Evolutionary conservation across 116 monocot species (phyloP).

Genomic region (Phalaenopsis hybrid): DNA sequence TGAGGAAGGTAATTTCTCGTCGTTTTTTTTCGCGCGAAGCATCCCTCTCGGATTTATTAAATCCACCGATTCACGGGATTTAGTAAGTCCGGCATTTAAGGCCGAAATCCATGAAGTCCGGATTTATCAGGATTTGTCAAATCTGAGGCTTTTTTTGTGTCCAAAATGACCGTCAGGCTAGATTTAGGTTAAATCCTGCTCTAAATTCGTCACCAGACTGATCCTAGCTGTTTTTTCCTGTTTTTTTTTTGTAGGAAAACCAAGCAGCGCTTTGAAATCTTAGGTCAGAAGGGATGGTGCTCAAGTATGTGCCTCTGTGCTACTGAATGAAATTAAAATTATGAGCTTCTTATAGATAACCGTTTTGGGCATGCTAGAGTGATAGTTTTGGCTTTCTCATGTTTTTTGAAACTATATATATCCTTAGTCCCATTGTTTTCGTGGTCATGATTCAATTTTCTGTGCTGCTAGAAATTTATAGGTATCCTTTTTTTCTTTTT

Average conservation of each 20-base stretch:
- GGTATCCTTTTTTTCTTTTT: not conserved
- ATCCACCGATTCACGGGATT: too few species aligned
- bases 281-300: constrained; percentile 24
- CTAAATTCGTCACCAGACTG: too few species aligned
- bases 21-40: too few species aligned
- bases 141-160: too few species aligned
- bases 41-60: too few species aligned
- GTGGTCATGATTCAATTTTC: not conserved
- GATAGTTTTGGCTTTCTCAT: not conserved
- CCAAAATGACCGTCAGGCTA: too few species aligned
- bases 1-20: too few species aligned
- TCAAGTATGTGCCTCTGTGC: constrained; percentile 29
- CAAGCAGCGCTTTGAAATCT: not conserved
- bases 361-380: not conserved
- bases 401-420: not conserved
- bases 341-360: not conserved
- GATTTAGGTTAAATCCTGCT: too few species aligned
- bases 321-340: not conserved
- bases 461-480: not conserved
- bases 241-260: not conserved
- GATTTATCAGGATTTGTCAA: too few species aligned
- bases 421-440: too few species aligned
- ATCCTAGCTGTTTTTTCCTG: not conserved
- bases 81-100: too few species aligned
- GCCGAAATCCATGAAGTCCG: too few species aligned